phyloP scores from a whole-genome alignment of 2,329 filamentous ascomycete genomes.

The Didymellaceae sp. region DNA sequence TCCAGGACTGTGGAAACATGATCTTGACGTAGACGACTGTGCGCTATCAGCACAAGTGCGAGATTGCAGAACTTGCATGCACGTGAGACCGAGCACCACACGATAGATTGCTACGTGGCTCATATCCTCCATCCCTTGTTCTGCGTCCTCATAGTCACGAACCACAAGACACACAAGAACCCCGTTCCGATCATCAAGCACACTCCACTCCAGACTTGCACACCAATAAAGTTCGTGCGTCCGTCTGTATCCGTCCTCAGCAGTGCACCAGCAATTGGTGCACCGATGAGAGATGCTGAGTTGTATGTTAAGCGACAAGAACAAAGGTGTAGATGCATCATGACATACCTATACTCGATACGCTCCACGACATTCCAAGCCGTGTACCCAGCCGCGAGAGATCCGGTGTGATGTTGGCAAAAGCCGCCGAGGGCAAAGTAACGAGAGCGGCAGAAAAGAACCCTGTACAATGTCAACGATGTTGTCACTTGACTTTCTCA shows the following conservation, averaged over 20 bases:
- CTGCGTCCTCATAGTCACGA: conserved; percentile 29
- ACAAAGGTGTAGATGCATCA: background rate
- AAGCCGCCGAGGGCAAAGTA: conserved; percentile 46
- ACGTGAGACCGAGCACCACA: no score
- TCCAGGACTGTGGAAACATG: no score
- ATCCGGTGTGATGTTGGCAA: conserved; percentile 47
- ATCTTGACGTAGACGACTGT: no score
- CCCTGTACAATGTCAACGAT: conserved; percentile 22
- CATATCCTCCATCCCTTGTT: conserved; percentile 43
- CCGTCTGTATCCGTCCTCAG: conserved; percentile 32
- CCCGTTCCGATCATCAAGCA: conserved; percentile 41
- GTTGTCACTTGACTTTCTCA: no score
- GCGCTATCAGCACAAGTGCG: no score
- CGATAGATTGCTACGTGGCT: background rate
- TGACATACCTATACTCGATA: conserved; percentile 34
- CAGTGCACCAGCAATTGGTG: conserved; percentile 46
- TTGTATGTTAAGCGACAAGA: background rate
- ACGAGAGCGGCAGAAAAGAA: conserved; percentile 49
- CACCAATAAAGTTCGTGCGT: conserved; percentile 37
- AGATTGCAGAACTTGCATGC: no score
- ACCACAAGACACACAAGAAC: conserved; percentile 38
- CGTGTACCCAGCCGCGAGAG: conserved; percentile 44
- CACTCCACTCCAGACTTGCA: conserved; percentile 46
- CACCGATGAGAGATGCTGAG: conserved; percentile 42
- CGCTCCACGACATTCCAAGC: conserved; percentile 48